Conservation (phyloP, 2,329 filamentous ascomycete species). For the Ceratocystis lukuohia region DNA sequence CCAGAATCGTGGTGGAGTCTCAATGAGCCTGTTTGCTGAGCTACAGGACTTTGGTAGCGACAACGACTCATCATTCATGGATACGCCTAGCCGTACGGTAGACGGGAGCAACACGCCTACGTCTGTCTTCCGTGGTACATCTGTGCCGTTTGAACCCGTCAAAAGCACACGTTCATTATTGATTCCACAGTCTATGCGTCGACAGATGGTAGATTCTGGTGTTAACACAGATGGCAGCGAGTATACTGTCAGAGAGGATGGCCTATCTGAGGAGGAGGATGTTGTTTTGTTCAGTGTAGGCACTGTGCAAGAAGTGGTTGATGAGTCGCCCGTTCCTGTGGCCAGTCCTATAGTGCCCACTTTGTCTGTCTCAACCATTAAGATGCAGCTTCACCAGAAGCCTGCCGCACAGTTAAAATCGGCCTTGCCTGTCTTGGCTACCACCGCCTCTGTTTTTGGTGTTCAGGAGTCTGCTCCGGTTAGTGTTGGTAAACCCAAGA, state of each 20-base stretch:
- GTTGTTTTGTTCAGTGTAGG: constrained; percentile 20
- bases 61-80: constrained; percentile 54
- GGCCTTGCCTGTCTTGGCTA: constrained; percentile 23
- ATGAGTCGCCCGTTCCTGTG: constrained; percentile 13
- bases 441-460: constrained; percentile 26
- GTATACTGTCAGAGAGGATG: constrained; percentile 19
- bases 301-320: constrained; percentile 8
- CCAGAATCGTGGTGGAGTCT: constrained; percentile 33
- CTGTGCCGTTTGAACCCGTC: constrained; percentile 28
- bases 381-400: constrained; percentile 8
- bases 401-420: constrained; percentile 24
- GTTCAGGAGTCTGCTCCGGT: constrained; percentile 24
- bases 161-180: constrained; percentile 2
- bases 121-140: constrained; percentile 31
- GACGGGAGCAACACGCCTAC: constrained; percentile 35
- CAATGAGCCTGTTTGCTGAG: constrained; percentile 82
- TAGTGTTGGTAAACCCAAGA: constrained; percentile 24
- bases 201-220: constrained; percentile 44
- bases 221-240: constrained; percentile 47
- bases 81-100: constrained; percentile 41
- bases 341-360: not conserved
- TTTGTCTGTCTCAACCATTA: constrained; percentile 3
- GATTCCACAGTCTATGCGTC: constrained; percentile 17
- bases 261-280: constrained; percentile 24
- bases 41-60: constrained; percentile 66